Evolutionary conservation across 1,284 basidiomycete species (phyloP).

Genomic region (Cerrena zonata): DNA sequence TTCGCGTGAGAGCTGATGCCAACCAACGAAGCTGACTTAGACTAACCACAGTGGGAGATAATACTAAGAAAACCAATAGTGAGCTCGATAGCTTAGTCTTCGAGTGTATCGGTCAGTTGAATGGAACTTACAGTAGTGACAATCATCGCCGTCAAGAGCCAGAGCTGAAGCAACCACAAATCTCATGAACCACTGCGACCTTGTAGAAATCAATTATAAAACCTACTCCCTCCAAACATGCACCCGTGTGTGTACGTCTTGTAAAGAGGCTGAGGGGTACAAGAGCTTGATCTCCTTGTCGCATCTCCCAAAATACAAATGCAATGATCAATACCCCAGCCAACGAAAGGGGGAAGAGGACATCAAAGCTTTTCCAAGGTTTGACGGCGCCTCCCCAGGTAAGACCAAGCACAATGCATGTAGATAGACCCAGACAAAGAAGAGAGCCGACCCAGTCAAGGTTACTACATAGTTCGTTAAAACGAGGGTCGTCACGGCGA

Average conservation of each 20-base stretch:
- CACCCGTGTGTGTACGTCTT: background rate
- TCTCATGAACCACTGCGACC: too few species aligned
- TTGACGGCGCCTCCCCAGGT: conserved; percentile 37
- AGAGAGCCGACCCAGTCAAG: conserved; percentile 33
- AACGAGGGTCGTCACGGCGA: too few species aligned
- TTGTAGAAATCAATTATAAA: background rate
- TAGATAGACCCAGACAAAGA: conserved; percentile 21
- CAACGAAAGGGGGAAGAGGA: conserved; percentile 16
- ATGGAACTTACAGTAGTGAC: background rate
- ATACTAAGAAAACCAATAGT: too few species aligned
- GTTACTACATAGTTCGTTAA: background rate
- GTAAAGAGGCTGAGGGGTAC: background rate
- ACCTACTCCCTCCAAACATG: background rate
- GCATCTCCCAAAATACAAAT: background rate
- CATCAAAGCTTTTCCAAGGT: conserved; percentile 28
- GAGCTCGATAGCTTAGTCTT: background rate
- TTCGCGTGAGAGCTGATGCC: too few species aligned
- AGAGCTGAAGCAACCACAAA: background rate
- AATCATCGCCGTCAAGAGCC: background rate
- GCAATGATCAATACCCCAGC: background rate
- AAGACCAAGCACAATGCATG: conserved; percentile 33
- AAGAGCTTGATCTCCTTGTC: background rate
- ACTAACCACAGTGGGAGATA: conserved; percentile 9
- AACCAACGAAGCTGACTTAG: too few species aligned
- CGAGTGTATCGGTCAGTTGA: too few species aligned